Percentiles rank a stretch among this genome's conserved stretches.
phyloP scores from a whole-genome alignment of 345 rosid genomes.

The Geranium brycei region DNA sequence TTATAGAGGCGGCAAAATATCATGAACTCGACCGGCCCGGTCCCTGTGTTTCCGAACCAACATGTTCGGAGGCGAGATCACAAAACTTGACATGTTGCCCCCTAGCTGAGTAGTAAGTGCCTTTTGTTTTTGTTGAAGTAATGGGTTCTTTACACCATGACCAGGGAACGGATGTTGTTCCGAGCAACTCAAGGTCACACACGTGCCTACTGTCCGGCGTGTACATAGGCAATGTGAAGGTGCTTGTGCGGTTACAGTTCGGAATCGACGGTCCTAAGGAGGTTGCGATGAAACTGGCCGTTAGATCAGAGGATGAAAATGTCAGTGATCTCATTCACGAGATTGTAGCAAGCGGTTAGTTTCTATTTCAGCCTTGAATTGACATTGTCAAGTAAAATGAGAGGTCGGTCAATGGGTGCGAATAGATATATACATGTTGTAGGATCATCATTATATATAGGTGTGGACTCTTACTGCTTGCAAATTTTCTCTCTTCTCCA shows the following conservation, averaged over 20 bases:
- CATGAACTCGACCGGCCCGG: too few relatives aligned
- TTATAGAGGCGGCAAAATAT: too few relatives aligned
- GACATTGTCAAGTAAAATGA: too few relatives aligned
- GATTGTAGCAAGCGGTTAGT: slow-evolving; percentile 69
- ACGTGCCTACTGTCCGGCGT: slow-evolving; percentile 76
- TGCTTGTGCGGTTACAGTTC: slow-evolving; percentile 69
- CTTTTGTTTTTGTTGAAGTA: background rate
- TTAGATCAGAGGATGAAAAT: slow-evolving; percentile 65
- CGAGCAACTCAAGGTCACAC: slow-evolving; percentile 89
- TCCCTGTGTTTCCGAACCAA: too few relatives aligned
- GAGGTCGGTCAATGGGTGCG: too few relatives aligned
- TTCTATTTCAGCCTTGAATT: background rate
- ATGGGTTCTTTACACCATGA: background rate
- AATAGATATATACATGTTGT: too few relatives aligned
- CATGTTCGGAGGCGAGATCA: too few relatives aligned
- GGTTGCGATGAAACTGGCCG: slow-evolving; percentile 81
- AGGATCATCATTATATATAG: too few relatives aligned
- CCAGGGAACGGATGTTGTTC: slow-evolving; percentile 79
- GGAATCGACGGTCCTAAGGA: slow-evolving; percentile 76
- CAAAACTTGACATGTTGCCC: too few relatives aligned
- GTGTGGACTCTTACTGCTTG: too few relatives aligned
- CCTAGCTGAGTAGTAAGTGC: background rate
- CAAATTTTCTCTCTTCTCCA: too few relatives aligned
- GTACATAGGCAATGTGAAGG: slow-evolving; percentile 73
- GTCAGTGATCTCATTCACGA: slow-evolving; percentile 82